Conservation (phyloP, 179 eudicot genomes). For the Heliamphora pulchella region DNA sequence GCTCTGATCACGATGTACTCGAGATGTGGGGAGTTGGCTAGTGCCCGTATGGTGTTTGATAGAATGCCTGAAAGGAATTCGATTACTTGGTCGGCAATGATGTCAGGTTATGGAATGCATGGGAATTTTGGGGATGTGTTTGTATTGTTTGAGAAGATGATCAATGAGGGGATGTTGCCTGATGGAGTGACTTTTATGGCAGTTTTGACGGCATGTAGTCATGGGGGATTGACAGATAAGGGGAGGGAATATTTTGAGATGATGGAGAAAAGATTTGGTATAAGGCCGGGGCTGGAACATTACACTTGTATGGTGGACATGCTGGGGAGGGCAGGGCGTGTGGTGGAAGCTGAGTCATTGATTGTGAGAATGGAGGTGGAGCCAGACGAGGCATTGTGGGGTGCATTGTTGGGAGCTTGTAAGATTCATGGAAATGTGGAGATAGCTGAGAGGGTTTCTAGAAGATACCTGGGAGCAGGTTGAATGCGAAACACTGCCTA, state of each 20-base stretch:
- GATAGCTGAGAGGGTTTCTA: constrained; percentile 30
- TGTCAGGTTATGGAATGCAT: constrained; percentile 45
- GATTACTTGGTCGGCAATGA: constrained; percentile 47
- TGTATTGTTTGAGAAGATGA: constrained; percentile 37
- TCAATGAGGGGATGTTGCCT: constrained; percentile 32
- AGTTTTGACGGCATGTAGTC: constrained; percentile 46
- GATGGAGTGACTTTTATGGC: constrained; percentile 38
- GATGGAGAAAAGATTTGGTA: constrained; percentile 36
- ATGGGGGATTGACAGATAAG: constrained; percentile 38
- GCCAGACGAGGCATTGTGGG: constrained; percentile 44
- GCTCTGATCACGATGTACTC: constrained; percentile 48
- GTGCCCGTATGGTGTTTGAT: constrained; percentile 44
- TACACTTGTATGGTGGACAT: constrained; percentile 60
- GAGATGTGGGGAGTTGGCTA: constrained; percentile 37
- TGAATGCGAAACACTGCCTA: neutral
- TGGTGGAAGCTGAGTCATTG: constrained; percentile 41
- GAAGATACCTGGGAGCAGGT: constrained; percentile 20
- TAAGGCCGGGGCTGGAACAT: constrained; percentile 44
- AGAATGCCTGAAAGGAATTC: constrained; percentile 35
- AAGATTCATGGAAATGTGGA: constrained; percentile 28
- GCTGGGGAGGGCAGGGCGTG: constrained; percentile 45
- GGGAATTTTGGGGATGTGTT: constrained; percentile 32
- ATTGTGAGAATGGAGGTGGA: constrained; percentile 43
- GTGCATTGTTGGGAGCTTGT: constrained; percentile 42
- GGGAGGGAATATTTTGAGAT: constrained; percentile 43